These are phyloP conservation scores for Kewa caespitosa DNA, from an alignment of 179 eudicot genomes.

Conservation along the genomic window DNA sequence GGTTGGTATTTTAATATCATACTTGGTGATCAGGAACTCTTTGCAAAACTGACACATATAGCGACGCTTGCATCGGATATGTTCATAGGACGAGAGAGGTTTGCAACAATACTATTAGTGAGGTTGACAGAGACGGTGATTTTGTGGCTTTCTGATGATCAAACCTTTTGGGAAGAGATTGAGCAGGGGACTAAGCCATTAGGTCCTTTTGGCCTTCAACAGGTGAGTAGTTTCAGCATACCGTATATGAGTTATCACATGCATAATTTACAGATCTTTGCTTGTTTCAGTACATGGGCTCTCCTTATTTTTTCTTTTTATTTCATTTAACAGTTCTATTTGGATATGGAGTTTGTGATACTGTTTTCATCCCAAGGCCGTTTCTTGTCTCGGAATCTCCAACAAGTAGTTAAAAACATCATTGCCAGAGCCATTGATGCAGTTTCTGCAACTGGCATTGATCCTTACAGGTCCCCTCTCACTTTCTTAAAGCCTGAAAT, in stretches of 20 bases:
- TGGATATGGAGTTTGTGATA: slow-evolving; percentile 97
- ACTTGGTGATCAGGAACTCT: slow-evolving; percentile 94
- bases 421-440: slow-evolving; percentile 80
- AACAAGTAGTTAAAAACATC: slow-evolving; percentile 75
- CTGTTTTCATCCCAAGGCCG: slow-evolving; percentile 93
- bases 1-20: no score
- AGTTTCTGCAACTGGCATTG: slow-evolving; percentile 68
- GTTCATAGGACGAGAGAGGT: slow-evolving; percentile 85
- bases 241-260: neutral
- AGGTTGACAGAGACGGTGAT: slow-evolving; percentile 86
- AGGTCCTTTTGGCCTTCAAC: slow-evolving; percentile 88
- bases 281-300: neutral
- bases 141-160: slow-evolving; percentile 89
- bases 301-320: no score
- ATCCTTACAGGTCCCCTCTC: slow-evolving; percentile 76
- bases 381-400: slow-evolving; percentile 83
- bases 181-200: slow-evolving; percentile 67
- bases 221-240: slow-evolving; percentile 54
- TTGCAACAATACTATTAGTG: slow-evolving; percentile 80
- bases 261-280: neutral
- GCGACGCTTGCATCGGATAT: slow-evolving; percentile 75
- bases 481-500: no score
- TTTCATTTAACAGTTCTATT: slow-evolving; percentile 82
- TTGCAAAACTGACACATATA: slow-evolving; percentile 54
- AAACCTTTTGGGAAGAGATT: slow-evolving; percentile 83